phyloP scores from a whole-genome alignment of 2,329 filamentous ascomycete genomes.

The Uncinocarpus reesii region DNA sequence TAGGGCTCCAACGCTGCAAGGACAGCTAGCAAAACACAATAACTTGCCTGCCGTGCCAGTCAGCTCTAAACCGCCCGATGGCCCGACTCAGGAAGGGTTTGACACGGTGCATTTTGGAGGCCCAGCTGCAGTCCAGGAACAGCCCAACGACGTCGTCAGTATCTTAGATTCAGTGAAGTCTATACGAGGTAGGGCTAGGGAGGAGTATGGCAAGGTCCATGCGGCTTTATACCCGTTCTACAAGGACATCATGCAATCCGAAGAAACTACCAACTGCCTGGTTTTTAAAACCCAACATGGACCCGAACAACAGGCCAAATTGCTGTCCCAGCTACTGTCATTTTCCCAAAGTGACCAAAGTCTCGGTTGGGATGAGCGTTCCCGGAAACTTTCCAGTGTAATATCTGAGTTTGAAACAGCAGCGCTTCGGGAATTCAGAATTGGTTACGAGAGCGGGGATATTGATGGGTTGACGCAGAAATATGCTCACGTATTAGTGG shows the following conservation, averaged over 20 bases:
- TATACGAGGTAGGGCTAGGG: constrained; percentile 69
- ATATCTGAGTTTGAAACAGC: constrained; percentile 79
- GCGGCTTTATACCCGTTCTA: constrained; percentile 84
- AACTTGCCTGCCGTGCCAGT: not conserved
- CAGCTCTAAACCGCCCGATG: not conserved
- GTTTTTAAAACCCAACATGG: constrained; percentile 80
- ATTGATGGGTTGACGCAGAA: constrained; percentile 78
- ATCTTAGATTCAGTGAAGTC: constrained; percentile 64
- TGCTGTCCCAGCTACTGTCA: constrained; percentile 67
- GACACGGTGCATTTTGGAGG: constrained; percentile 58
- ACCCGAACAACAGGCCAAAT: constrained; percentile 80
- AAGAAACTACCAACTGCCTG: constrained; percentile 64
- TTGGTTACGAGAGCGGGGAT: constrained; percentile 81
- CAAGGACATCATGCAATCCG: constrained; percentile 61
- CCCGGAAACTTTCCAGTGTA: constrained; percentile 63
- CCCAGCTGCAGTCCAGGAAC: constrained; percentile 24
- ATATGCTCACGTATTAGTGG: constrained; percentile 76
- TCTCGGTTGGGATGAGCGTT: constrained; percentile 59
- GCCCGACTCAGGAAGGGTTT: constrained; percentile 57
- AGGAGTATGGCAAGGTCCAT: constrained; percentile 87
- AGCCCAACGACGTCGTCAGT: constrained; percentile 48
- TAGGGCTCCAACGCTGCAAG: not conserved
- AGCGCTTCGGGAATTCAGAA: constrained; percentile 81
- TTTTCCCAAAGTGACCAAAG: constrained; percentile 77
- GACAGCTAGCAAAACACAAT: not conserved